phyloP scores from a whole-genome alignment of 257 asterid species.

The Datura wrightii region DNA sequence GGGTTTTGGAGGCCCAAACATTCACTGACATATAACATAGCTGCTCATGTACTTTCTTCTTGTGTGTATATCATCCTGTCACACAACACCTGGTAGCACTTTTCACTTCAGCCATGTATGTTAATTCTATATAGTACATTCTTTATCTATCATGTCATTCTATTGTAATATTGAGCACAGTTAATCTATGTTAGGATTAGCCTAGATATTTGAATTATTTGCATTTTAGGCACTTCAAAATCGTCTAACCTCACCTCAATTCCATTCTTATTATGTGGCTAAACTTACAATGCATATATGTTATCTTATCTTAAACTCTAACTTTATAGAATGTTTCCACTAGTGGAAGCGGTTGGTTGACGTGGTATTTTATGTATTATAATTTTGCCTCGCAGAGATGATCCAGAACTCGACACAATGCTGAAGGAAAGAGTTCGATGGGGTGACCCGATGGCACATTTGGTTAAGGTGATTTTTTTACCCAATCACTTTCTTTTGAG shows the following conservation, averaged over 20 bases:
- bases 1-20: conserved; percentile 2
- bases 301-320: background rate
- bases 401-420: conserved; percentile 84
- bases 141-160: conserved; percentile 1
- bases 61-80: background rate
- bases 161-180: background rate
- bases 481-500: background rate
- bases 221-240: background rate
- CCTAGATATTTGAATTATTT: background rate
- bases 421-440: conserved; percentile 86
- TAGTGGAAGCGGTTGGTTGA: background rate
- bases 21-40: background rate
- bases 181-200: background rate
- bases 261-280: conserved; percentile 18
- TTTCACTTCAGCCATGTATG: background rate
- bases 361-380: conserved; percentile 1
- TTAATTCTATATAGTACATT: background rate
- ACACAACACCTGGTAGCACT: background rate
- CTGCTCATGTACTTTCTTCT: background rate
- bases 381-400: conserved; percentile 62
- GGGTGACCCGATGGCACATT: conserved; percentile 98
- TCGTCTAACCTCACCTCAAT: background rate
- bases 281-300: background rate
- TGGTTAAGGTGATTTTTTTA: conserved; percentile 59
- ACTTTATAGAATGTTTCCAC: background rate